Percentiles rank a stretch among this genome's conserved stretches.
Conservation (phyloP, 495 filamentous ascomycete genomes). For the Hyaloscypha hepaticicola region DNA sequence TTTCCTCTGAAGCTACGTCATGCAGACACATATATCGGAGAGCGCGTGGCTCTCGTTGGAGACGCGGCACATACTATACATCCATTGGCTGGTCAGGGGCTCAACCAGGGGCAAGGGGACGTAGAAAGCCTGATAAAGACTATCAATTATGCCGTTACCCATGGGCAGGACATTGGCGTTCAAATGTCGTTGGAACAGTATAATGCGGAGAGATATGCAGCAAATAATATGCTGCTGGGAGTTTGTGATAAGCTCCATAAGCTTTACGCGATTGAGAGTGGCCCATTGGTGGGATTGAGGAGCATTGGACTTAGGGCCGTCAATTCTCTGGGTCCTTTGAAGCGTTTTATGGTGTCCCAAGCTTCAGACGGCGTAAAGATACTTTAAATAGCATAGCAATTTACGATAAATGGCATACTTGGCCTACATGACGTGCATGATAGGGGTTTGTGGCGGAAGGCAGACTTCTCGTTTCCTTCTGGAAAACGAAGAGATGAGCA, state of each 20-base stretch:
- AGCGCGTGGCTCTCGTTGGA: constrained; percentile 84
- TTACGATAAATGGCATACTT: background rate
- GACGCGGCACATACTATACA: constrained; percentile 96
- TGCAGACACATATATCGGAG: constrained; percentile 85
- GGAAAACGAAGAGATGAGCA: background rate
- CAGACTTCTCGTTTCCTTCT: background rate
- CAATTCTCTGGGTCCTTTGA: constrained; percentile 73
- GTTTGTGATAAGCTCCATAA: constrained; percentile 93
- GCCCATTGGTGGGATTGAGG: constrained; percentile 74
- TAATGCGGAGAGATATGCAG: constrained; percentile 70
- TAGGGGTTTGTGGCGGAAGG: background rate
- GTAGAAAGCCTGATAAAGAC: constrained; percentile 70
- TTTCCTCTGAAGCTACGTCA: constrained; percentile 92
- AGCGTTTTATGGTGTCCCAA: constrained; percentile 84
- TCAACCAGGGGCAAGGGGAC: constrained; percentile 91
- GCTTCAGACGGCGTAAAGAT: constrained; percentile 66
- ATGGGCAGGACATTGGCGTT: constrained; percentile 82
- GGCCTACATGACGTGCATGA: no score
- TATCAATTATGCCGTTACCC: constrained; percentile 71
- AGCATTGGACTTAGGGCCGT: constrained; percentile 75
- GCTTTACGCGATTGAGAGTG: constrained; percentile 74
- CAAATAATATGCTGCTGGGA: constrained; percentile 83
- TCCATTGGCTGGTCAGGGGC: constrained; percentile 89
- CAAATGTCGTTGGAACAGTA: constrained; percentile 76
- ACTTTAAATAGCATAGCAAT: constrained; percentile 25